Evolutionary conservation across 2,329 filamentous ascomycete genomes (phyloP).

Genomic region (Apiospora aurea): DNA sequence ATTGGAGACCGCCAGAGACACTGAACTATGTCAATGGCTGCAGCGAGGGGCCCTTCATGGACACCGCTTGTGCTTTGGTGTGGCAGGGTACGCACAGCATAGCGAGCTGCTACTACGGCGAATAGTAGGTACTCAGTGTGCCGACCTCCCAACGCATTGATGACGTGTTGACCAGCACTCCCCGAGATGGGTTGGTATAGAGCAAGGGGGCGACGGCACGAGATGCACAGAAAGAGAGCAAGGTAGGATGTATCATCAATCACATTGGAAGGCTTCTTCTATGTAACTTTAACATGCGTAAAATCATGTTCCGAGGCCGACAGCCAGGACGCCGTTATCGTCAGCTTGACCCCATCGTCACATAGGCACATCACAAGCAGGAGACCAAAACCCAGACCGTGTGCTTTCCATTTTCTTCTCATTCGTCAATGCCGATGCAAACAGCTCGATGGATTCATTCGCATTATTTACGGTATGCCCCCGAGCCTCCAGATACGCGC

Average conservation of each 20-base stretch:
- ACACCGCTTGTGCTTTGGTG: neutral
- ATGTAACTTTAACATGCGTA: slow-evolving; percentile 15
- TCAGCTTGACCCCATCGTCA: slow-evolving; percentile 6
- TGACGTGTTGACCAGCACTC: neutral
- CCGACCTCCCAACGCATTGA: neutral
- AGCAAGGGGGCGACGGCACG: neutral
- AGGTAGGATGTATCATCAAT: slow-evolving; percentile 4
- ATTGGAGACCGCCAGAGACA: neutral
- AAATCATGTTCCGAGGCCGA: slow-evolving; percentile 18
- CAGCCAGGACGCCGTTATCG: slow-evolving; percentile 13
- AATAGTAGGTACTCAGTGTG: neutral
- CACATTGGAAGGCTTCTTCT: slow-evolving; percentile 21
- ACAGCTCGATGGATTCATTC: slow-evolving; percentile 29
- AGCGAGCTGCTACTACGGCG: neutral
- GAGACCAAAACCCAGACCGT: slow-evolving; percentile 17
- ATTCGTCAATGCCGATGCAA: slow-evolving; percentile 25
- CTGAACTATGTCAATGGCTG: neutral
- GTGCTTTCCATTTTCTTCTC: slow-evolving; percentile 21
- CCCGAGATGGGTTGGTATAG: neutral
- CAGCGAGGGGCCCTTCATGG: neutral
- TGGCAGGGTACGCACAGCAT: neutral
- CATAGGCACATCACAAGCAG: slow-evolving; percentile 18
- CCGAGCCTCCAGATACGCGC: slow-evolving; percentile 29
- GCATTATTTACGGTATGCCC: slow-evolving; percentile 29
- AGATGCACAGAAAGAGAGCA: neutral